phyloP scores from a whole-genome alignment of 371 early-diverging fungal genomes.

The Zychaea mexicana region DNA sequence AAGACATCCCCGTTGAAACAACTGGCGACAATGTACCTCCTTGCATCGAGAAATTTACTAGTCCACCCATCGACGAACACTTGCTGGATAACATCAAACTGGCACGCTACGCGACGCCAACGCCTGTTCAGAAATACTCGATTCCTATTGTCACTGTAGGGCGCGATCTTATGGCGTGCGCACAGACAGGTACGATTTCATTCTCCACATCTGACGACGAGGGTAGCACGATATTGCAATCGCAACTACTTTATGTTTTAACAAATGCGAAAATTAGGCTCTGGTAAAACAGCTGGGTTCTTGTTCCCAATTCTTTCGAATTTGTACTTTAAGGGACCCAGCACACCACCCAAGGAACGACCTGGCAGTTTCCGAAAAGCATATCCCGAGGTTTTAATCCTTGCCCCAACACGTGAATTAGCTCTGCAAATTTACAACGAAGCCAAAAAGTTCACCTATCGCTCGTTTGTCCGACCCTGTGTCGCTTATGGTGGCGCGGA shows the following conservation, averaged over 20 bases:
- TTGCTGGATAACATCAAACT: conserved; percentile 68
- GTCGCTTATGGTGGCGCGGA: conserved; percentile 99
- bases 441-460: conserved; percentile 85
- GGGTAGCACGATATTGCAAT: too few species aligned
- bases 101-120: conserved; percentile 65
- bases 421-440: conserved; percentile 44
- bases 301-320: conserved; percentile 58
- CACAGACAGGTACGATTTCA: conserved; percentile 70
- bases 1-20: conserved; percentile 95
- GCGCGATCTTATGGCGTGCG: conserved; percentile 78
- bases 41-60: conserved; percentile 63
- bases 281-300: conserved; percentile 79
- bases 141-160: conserved; percentile 65
- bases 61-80: conserved; percentile 77
- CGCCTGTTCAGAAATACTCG: conserved; percentile 72
- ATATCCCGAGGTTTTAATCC: conserved; percentile 46
- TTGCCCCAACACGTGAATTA: conserved; percentile 52
- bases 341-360: conserved; percentile 20
- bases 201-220: too few species aligned
- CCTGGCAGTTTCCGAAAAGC: conserved; percentile 47
- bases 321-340: conserved; percentile 74
- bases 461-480: conserved; percentile 90
- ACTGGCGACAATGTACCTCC: conserved; percentile 82
- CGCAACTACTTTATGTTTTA: too few species aligned
- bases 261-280: too few species aligned